Percentiles rank a stretch among this genome's conserved stretches.
phyloP scores from a whole-genome alignment of 108 stramenopile species.

The Epithemia pelagica region DNA sequence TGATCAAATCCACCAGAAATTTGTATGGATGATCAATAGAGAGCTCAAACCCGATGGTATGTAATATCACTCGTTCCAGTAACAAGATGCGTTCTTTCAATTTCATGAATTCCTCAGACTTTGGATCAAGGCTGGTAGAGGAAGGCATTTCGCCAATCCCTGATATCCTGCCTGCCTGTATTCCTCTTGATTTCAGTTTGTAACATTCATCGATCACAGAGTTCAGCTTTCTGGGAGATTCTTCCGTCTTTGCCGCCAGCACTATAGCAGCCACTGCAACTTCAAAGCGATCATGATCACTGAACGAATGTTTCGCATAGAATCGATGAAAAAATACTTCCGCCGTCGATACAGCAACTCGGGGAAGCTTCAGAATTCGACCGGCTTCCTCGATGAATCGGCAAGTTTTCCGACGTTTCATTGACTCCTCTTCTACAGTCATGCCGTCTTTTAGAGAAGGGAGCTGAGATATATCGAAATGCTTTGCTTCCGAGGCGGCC shows the following conservation, averaged over 20 bases:
- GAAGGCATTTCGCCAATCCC: slow-evolving; percentile 10
- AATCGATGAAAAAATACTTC: slow-evolving; percentile 89
- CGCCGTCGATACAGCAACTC: slow-evolving; percentile 70
- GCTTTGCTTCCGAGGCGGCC: not conserved
- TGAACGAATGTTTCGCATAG: slow-evolving; percentile 81
- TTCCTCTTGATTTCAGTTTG: slow-evolving; percentile 46
- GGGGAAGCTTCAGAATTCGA: slow-evolving; percentile 60
- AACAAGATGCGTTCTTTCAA: slow-evolving; percentile 79
- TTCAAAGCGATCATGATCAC: slow-evolving; percentile 81
- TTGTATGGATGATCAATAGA: slow-evolving; percentile 83
- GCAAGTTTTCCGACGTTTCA: slow-evolving; percentile 60
- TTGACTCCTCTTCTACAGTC: slow-evolving; percentile 52
- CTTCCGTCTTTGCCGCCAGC: slow-evolving; percentile 85
- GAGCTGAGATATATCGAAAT: slow-evolving; percentile 27
- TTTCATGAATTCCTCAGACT: slow-evolving; percentile 67
- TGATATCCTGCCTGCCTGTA: slow-evolving; percentile 40
- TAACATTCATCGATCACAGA: slow-evolving; percentile 62
- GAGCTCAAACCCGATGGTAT: slow-evolving; percentile 86
- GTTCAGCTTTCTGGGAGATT: slow-evolving; percentile 76
- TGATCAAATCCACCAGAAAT: slow-evolving; percentile 61
- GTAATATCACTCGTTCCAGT: slow-evolving; percentile 79
- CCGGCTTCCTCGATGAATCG: slow-evolving; percentile 84
- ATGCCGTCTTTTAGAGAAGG: slow-evolving; percentile 27
- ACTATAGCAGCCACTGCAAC: slow-evolving; percentile 79
- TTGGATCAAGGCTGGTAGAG: slow-evolving; percentile 33